phyloP scores from a whole-genome alignment of 2,329 filamentous ascomycete species.

The Pseudogymnoascus verrucosus region DNA sequence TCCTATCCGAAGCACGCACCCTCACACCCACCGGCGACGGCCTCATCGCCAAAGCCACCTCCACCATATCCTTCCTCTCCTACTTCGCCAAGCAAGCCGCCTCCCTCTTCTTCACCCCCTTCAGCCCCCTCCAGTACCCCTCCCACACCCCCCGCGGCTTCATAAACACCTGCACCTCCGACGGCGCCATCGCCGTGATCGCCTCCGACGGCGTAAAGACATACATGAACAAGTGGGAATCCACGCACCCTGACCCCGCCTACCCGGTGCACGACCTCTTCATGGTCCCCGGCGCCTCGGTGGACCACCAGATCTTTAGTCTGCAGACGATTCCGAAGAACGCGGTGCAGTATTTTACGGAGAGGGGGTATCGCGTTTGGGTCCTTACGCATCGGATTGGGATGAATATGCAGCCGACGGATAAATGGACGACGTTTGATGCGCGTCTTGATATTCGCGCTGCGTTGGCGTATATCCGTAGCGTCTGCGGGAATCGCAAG shows the following conservation, averaged over 20 bases:
- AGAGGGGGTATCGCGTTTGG: constrained; percentile 53
- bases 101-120: constrained; percentile 44
- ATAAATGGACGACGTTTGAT: constrained; percentile 52
- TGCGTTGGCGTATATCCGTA: constrained; percentile 44
- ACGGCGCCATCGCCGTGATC: constrained; percentile 34
- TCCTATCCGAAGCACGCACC: constrained; percentile 47
- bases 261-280: constrained; percentile 43
- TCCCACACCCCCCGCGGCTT: constrained; percentile 40
- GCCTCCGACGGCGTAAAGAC: constrained; percentile 46
- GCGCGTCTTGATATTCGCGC: constrained; percentile 51
- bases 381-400: constrained; percentile 51
- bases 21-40: constrained; percentile 43
- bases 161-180: constrained; percentile 42
- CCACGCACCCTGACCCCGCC: constrained; percentile 28
- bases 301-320: constrained; percentile 56
- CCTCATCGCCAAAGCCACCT: constrained; percentile 36
- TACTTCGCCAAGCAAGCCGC: constrained; percentile 49
- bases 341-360: constrained; percentile 53
- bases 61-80: constrained; percentile 43
- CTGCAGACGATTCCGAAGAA: constrained; percentile 57
- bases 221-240: constrained; percentile 49
- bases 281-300: constrained; percentile 54
- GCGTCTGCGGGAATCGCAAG: constrained; percentile 27
- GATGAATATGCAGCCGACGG: constrained; percentile 40
- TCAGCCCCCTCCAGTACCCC: constrained; percentile 50